phyloP scores from a whole-genome alignment of 1,284 basidiomycete genomes.

The Hemileia vastatrix region DNA sequence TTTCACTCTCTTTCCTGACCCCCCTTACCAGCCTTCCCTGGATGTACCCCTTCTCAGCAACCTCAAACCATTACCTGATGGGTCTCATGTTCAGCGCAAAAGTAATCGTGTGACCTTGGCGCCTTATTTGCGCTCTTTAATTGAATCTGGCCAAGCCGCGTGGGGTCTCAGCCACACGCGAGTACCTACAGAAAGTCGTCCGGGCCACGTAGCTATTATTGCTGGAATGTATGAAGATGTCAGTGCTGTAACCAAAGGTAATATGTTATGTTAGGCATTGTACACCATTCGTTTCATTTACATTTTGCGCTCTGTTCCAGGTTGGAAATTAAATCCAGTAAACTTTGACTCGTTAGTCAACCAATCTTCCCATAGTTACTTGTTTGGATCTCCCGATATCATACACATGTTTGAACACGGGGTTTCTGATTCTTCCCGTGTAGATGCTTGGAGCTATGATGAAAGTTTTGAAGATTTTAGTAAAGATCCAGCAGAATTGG shows the following conservation, averaged over 20 bases:
- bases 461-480: constrained; percentile 75
- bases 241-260: constrained; percentile 72
- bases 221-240: constrained; percentile 91
- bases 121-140: constrained; percentile 62
- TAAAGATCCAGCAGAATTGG: constrained; percentile 71
- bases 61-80: constrained; percentile 2
- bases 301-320: constrained; percentile 45
- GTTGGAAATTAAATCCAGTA: constrained; percentile 82
- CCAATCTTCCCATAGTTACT: constrained; percentile 65
- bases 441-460: constrained; percentile 66
- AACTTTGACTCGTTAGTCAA: constrained; percentile 85
- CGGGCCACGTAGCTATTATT: constrained; percentile 77
- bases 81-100: not conserved
- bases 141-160: constrained; percentile 56
- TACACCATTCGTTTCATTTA: not conserved
- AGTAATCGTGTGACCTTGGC: constrained; percentile 53
- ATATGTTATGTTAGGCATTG: constrained; percentile 26
- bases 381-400: constrained; percentile 82
- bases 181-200: constrained; percentile 78
- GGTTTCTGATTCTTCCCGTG: constrained; percentile 48
- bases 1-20: constrained; percentile 58
- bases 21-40: constrained; percentile 51
- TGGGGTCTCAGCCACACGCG: constrained; percentile 78
- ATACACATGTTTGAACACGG: constrained; percentile 76
- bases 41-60: constrained; percentile 27